Evolutionary conservation across 129 eudicot genomes (phyloP).

Genomic region (Flaveria bidentis): DNA sequence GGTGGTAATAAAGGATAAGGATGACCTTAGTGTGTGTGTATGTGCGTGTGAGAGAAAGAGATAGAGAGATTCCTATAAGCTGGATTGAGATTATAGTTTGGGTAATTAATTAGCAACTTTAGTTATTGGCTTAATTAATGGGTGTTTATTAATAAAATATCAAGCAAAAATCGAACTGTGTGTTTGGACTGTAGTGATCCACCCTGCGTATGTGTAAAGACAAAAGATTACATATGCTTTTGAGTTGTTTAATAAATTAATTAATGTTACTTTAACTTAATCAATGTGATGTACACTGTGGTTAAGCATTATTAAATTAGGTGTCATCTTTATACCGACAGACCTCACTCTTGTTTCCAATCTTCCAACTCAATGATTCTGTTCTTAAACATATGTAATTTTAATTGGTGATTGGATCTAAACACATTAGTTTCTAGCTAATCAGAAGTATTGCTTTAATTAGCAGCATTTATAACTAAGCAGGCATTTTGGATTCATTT

Average conservation of each 20-base stretch:
- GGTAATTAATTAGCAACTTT: constrained; percentile 1
- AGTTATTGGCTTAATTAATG: constrained; percentile 27
- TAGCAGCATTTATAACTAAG: constrained; percentile 25
- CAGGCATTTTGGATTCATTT: constrained; percentile 11
- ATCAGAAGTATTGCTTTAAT: constrained; percentile 37
- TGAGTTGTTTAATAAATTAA: constrained; percentile 40
- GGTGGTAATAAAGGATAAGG: constrained; percentile 43
- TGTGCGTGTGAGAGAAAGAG: constrained; percentile 8
- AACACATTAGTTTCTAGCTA: constrained; percentile 34
- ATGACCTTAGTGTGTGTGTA: constrained; percentile 28
- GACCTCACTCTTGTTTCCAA: constrained; percentile 53
- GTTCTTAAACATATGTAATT: constrained; percentile 44
- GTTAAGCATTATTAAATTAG: constrained; percentile 36
- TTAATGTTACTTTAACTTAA: constrained; percentile 20
- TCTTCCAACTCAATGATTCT: constrained; percentile 52
- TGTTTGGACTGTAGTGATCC: constrained; percentile 33
- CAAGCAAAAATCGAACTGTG: constrained; percentile 21
- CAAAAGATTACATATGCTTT: constrained; percentile 44
- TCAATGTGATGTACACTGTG: constrained; percentile 34
- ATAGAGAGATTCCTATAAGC: constrained; percentile 37
- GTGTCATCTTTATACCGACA: constrained; percentile 71
- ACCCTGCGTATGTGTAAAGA: constrained; percentile 17
- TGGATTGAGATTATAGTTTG: constrained; percentile 35
- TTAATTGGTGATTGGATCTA: constrained; percentile 42
- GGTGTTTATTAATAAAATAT: constrained; percentile 34